Evolutionary conservation across 176 grass and related monocot genomes (phyloP).

Genomic region (Saccharum spontaneum): DNA sequence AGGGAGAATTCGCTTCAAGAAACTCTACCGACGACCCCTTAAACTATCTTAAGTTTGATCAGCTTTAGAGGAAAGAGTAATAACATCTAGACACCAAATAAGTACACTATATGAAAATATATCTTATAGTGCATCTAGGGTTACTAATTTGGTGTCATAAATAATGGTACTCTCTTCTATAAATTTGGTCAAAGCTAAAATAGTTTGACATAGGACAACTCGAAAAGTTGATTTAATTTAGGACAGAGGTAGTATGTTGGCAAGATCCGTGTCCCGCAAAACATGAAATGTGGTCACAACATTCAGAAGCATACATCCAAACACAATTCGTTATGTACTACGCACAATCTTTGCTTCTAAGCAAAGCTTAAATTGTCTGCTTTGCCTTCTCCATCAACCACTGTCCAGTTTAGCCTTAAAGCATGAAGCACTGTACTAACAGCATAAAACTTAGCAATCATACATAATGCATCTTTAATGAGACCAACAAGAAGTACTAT

Average conservation of each 20-base stretch:
- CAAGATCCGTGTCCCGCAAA: background rate
- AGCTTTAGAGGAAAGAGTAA: background rate
- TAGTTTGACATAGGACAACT: background rate
- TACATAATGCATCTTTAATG: background rate
- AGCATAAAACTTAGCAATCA: background rate
- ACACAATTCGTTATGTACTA: background rate
- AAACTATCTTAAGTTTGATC: background rate
- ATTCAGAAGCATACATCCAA: conserved; percentile 8
- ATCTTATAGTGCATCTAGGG: background rate
- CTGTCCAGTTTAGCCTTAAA: background rate
- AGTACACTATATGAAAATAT: background rate
- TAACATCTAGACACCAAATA: background rate
- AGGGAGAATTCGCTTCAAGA: background rate
- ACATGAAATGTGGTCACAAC: background rate
- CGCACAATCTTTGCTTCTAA: conserved; percentile 4
- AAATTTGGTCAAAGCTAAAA: background rate
- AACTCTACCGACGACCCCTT: background rate
- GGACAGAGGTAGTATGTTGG: background rate
- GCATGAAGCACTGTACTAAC: background rate
- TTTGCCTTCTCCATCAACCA: conserved; percentile 6
- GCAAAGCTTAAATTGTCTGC: conserved; percentile 7
- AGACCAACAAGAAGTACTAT: background rate
- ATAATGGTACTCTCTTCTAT: background rate
- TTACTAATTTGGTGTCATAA: background rate
- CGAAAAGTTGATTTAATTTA: background rate